phyloP scores from a whole-genome alignment of 257 asterid species.

The Mentha longifolia region DNA sequence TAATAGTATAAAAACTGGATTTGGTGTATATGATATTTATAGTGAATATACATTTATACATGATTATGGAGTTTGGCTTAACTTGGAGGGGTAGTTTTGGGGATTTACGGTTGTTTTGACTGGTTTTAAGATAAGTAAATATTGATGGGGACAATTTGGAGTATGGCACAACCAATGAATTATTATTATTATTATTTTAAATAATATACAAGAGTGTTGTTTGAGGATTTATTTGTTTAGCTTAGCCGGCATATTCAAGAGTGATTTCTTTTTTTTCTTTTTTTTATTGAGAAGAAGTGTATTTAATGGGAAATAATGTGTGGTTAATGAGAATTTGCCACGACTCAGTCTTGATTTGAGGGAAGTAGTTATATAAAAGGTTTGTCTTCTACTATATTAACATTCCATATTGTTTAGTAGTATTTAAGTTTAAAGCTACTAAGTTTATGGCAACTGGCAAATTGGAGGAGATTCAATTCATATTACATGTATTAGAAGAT shows the following conservation, averaged over 20 bases:
- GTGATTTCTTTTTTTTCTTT: slow-evolving; percentile 15
- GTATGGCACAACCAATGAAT: slow-evolving; percentile 17
- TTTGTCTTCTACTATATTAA: slow-evolving; percentile 11
- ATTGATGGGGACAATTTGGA: slow-evolving; percentile 34
- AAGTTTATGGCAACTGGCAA: slow-evolving; percentile 25
- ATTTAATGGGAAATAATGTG: slow-evolving; percentile 29
- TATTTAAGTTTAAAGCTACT: neutral
- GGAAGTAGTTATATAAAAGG: slow-evolving; percentile 7
- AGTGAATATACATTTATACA: neutral
- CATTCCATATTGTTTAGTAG: neutral
- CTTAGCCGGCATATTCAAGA: slow-evolving; percentile 60
- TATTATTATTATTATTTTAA: no score
- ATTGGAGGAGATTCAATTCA: neutral
- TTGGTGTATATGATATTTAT: neutral
- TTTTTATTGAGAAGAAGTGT: neutral
- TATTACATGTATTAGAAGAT: neutral
- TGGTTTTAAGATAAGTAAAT: slow-evolving; percentile 30
- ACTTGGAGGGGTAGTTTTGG: slow-evolving; percentile 36
- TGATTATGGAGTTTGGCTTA: neutral
- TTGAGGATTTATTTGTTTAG: slow-evolving; percentile 51
- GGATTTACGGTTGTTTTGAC: slow-evolving; percentile 21
- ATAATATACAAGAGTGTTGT: no score
- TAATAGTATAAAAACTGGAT: neutral
- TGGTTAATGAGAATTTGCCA: slow-evolving; percentile 42
- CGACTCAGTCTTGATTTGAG: slow-evolving; percentile 39